Base-by-base conservation (phyloP, 768 basidiomycete species). In the Agrocybe chaxingu region DNA sequence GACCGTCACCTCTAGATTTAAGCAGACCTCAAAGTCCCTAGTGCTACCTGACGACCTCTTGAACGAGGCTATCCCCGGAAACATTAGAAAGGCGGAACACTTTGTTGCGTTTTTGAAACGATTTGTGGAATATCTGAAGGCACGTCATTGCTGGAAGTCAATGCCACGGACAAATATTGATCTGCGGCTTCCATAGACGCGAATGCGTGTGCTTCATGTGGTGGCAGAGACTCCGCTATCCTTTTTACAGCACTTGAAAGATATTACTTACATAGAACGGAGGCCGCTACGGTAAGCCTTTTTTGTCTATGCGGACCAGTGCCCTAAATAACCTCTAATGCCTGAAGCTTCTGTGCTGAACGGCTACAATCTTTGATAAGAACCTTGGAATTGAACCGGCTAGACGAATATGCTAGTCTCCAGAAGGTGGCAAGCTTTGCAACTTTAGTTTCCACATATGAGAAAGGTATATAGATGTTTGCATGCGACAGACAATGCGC, bases 121-220 rank as follows among this genome's bases (percentile, higher is more conserved):
- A 47, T 97, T 99, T 62, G 93, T 99, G 19, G 97, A 99, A 70
- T 99, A 99, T 68, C 79, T 99, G 46, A 99, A 98, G 81, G 96
- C 93, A 45, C 16, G 47, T 37, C 16, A 19, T 44, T 34, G 43
- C 29, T n/a, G 52, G 35, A 13, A 35, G 8, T 40, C 9, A 19
- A 33, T 16, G 31, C 10, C 36, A 16, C 39, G 18, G 13, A 34
- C 48, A 34, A 16, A 29, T 3, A 11, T 16, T 39, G 30, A 0
- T 18, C 18, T 45, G 8, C 35, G 32, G 6, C 52, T 55, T 24
- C 45, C 19, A 13, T 29, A 98, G 95, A 98, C 96, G 12, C 82
- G 97, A 47, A 98, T 98, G 96, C 85, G 97, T 44, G 97, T 99
- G n/a, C 73, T 98, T 24, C 97, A 98, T 65, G 97, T 99, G 53